Evolutionary conservation across 2,329 filamentous ascomycete species (phyloP), one percentile per base, ranked within the genome.

Genomic region (Colletotrichum ledebouriae): DNA sequence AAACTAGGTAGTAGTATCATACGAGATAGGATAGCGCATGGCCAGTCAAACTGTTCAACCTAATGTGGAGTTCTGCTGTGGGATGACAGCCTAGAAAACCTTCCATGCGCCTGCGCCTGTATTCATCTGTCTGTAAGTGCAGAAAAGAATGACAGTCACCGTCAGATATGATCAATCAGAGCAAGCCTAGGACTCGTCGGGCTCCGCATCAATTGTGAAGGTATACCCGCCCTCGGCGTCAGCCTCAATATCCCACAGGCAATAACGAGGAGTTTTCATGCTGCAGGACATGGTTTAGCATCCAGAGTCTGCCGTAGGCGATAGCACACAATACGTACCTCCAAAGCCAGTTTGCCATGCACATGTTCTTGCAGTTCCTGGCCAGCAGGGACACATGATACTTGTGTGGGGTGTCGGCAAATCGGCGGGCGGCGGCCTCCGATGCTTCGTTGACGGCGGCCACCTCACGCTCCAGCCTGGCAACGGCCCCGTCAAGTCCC

Each of bases 311-410:
- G 1, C 4, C 10, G 20, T 25, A 6, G 13, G 25, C 2, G 0
- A 0, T 0, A 3, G 0, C 13, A 11, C 3, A 12, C 10, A 10
- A 12, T 4, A 61, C 63, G 6, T 34, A 68, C 60, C 65, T 64
- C 60, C 65, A 67, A 7, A 67, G 39, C 60, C 65, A 64, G 33
- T 58, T 58, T 6, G 53, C 47, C 65, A 64, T 67, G 5, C 59
- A 59, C 65, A 67, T 67, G 10, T 59, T 67, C 46, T 64, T 68
- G 53, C 60, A 68, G 46, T 68, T 68, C 17, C 22, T 68, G 1
- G 33, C 39, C 13, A 68, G 47, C 17, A 64, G 20, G 1, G 39
- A 20, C 3, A 64, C 47, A 13, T 68, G 20, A 15, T 52, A 6
- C 10, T 29, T 25, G 29, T 68, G 22, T 1, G 60, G 46, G n/a